These are phyloP conservation scores for Fusarium heterosporum DNA, from an alignment of 2,329 filamentous ascomycete genomes.

Conservation along the genomic window DNA sequence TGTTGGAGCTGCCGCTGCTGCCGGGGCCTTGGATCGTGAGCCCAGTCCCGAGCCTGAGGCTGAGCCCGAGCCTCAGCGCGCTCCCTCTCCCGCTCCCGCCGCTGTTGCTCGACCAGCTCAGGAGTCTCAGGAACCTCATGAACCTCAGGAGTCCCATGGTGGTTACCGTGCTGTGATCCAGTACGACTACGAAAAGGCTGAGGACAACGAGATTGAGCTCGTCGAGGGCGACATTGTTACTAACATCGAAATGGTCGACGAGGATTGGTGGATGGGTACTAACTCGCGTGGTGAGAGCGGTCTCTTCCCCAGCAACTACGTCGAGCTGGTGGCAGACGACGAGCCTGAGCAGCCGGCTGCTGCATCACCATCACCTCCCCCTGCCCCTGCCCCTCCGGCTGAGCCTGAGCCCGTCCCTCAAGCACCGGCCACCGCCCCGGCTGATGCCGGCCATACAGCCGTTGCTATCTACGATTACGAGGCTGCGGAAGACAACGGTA, in stretches of 20 bases:
- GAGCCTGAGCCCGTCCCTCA: constrained; percentile 53
- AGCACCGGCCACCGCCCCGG: constrained; percentile 53
- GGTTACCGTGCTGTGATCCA: constrained; percentile 82
- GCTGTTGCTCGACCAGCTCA: constrained; percentile 25
- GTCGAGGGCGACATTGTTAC: constrained; percentile 88
- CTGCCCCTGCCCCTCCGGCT: constrained; percentile 51
- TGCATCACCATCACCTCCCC: constrained; percentile 46
- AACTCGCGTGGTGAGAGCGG: constrained; percentile 87
- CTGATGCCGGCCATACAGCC: constrained; percentile 71
- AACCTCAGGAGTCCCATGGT: constrained; percentile 53
- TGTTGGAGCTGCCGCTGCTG: constrained; percentile 38
- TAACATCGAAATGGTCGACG: constrained; percentile 96
- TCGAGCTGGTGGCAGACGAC: constrained; percentile 82
- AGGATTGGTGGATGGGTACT: constrained; percentile 98
- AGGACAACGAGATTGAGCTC: constrained; percentile 96
- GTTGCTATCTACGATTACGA: constrained; percentile 96
- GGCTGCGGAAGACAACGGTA: constrained; percentile 92
- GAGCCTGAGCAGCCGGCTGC: constrained; percentile 55
- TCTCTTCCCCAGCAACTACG: constrained; percentile 97
- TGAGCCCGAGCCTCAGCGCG: constrained; percentile 22
- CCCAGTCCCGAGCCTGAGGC: constrained; percentile 31
- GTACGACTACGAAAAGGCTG: constrained; percentile 97
- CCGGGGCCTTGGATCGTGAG: constrained; percentile 44
- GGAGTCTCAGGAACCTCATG: constrained; percentile 54
- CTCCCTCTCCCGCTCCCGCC: constrained; percentile 20